phyloP scores from a whole-genome alignment of 2,329 filamentous ascomycete genomes.

The Penicillium aurantiogriseum region DNA sequence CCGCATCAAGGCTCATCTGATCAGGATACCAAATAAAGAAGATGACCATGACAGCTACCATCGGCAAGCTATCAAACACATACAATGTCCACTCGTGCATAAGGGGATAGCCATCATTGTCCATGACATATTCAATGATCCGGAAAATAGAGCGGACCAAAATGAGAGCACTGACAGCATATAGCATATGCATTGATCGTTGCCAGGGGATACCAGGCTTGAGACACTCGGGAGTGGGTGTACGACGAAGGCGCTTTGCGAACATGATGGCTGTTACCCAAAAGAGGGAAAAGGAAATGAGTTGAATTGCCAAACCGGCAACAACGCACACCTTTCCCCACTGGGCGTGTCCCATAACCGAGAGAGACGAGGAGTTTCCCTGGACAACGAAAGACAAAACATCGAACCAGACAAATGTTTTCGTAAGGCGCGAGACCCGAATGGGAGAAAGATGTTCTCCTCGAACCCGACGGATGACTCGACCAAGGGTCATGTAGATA shows the following conservation, averaged over 20 bases:
- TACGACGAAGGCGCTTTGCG: slow-evolving; percentile 17
- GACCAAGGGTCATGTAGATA: slow-evolving; percentile 51
- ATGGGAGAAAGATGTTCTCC: slow-evolving; percentile 47
- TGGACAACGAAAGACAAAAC: slow-evolving; percentile 51
- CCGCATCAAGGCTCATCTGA: background rate
- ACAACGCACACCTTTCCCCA: slow-evolving; percentile 20
- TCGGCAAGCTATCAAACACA: slow-evolving; percentile 46
- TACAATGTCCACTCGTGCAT: slow-evolving; percentile 46
- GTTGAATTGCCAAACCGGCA: slow-evolving; percentile 27
- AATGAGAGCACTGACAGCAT: slow-evolving; percentile 34
- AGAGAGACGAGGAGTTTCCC: slow-evolving; percentile 19
- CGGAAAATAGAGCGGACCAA: slow-evolving; percentile 48
- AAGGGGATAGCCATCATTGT: slow-evolving; percentile 43
- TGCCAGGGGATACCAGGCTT: slow-evolving; percentile 11
- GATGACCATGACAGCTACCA: slow-evolving; percentile 28
- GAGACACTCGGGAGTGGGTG: slow-evolving; percentile 10
- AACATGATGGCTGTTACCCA: slow-evolving; percentile 25
- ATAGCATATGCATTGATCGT: slow-evolving; percentile 20
- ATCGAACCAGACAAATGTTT: slow-evolving; percentile 51
- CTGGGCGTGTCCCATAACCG: slow-evolving; percentile 20
- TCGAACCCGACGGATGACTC: slow-evolving; percentile 44
- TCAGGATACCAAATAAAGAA: slow-evolving; percentile 18
- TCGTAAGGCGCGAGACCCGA: slow-evolving; percentile 46
- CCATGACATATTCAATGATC: slow-evolving; percentile 50
- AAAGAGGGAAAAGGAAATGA: slow-evolving; percentile 30